Percentiles rank a stretch among this genome's conserved stretches.
These are phyloP conservation scores for Rugonectria rugulosa DNA, from an alignment of 2,329 filamentous ascomycete genomes.

Conservation along the genomic window DNA sequence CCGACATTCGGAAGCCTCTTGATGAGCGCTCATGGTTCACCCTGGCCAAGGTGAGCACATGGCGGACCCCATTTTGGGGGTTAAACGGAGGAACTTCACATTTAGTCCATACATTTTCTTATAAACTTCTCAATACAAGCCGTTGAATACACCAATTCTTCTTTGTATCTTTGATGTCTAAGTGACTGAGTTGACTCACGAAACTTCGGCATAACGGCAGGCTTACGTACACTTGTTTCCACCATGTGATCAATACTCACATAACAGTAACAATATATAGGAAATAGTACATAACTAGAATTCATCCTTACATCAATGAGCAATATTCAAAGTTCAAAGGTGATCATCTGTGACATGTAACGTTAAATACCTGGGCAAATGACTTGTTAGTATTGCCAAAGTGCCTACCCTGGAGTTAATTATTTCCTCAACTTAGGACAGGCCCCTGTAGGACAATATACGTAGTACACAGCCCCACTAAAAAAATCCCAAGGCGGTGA, in stretches of 20 bases:
- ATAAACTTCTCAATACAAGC: conserved; percentile 35
- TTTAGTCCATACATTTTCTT: not conserved
- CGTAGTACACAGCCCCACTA: conserved; percentile 26
- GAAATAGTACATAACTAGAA: too few species aligned
- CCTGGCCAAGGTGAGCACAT: conserved; percentile 10
- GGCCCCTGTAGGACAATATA: too few species aligned
- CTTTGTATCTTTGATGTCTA: not conserved
- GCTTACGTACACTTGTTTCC: not conserved
- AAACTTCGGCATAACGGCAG: not conserved
- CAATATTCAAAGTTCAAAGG: too few species aligned
- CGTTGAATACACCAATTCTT: conserved; percentile 11
- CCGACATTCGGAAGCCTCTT: conserved; percentile 30
- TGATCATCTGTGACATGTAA: too few species aligned
- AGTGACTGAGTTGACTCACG: not conserved
- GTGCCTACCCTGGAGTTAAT: not conserved
- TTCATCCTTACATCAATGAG: too few species aligned
- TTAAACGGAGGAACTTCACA: not conserved
- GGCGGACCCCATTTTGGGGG: not conserved
- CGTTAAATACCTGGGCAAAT: too few species aligned
- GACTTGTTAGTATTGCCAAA: too few species aligned
- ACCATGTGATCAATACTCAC: too few species aligned
- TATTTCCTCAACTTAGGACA: not conserved
- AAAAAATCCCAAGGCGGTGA: conserved; percentile 41
- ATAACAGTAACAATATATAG: too few species aligned
- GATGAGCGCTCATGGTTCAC: not conserved